Conservation (phyloP, 352 stramenopile genomes). For the Pythium sukuiense region DNA sequence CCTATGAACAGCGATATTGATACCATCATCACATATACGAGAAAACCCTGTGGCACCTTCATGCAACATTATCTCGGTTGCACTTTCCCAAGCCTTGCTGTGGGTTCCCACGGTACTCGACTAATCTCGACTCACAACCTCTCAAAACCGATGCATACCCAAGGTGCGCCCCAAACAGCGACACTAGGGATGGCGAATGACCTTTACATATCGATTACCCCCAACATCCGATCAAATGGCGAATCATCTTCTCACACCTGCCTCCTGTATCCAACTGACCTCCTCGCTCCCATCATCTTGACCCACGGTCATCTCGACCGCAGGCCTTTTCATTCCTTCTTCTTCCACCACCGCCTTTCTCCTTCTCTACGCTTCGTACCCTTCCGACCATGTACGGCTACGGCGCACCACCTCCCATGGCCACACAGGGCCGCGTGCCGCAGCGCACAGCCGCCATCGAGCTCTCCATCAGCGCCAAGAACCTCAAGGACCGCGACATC, state of each 20-base stretch:
- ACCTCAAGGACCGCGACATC: constrained; percentile 84
- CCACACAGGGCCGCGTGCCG: constrained; percentile 8
- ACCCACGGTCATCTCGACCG: background rate
- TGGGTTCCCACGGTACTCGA: constrained; percentile 1
- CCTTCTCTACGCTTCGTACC: no score
- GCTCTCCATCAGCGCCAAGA: constrained; percentile 78
- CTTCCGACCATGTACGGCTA: constrained; percentile 17
- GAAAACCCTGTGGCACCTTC: background rate
- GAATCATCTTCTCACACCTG: no score
- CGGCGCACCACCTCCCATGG: background rate
- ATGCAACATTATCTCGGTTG: constrained; percentile 8
- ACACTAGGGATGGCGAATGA: no score
- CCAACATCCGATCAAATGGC: background rate
- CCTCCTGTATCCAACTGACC: no score
- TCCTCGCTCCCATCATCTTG: background rate
- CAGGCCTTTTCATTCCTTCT: background rate
- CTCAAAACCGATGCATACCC: background rate
- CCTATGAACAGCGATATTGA: background rate
- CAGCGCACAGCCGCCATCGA: constrained; percentile 60
- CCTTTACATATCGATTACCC: no score
- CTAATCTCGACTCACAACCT: background rate
- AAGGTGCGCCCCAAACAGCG: no score
- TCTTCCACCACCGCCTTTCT: background rate
- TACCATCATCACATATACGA: background rate
- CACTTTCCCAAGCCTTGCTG: no score